Evolutionary conservation across 2,329 filamentous ascomycete genomes (phyloP).

Genomic region (Epichloe aotearoae): DNA sequence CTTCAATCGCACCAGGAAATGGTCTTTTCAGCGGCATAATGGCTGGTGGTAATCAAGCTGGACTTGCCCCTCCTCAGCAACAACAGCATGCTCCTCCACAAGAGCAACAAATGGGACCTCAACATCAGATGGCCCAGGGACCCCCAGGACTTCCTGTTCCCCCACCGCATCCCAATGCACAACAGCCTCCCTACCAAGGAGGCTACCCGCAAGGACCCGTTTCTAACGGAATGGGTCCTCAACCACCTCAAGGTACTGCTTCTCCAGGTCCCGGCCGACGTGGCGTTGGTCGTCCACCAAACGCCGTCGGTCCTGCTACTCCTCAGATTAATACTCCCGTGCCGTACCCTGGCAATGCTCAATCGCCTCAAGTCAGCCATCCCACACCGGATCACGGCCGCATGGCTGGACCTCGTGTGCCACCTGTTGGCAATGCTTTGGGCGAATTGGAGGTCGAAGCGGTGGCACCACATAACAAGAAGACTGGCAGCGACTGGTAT

Average conservation of each 20-base stretch:
- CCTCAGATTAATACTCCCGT: conserved; percentile 84
- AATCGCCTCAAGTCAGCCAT: conserved; percentile 78
- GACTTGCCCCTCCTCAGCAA: conserved; percentile 66
- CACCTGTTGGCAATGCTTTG: conserved; percentile 48
- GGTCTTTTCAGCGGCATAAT: conserved; percentile 95
- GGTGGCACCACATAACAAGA: conserved; percentile 76
- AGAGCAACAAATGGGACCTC: conserved; percentile 42
- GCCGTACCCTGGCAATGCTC: conserved; percentile 68
- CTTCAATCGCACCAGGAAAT: conserved; percentile 80
- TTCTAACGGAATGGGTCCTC: conserved; percentile 62
- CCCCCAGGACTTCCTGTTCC: conserved; percentile 54
- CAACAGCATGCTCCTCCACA: conserved; percentile 48
- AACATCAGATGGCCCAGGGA: conserved; percentile 55
- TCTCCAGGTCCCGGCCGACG: conserved; percentile 76
- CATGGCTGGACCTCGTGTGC: conserved; percentile 35
- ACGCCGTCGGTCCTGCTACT: conserved; percentile 59
- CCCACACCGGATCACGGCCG: conserved; percentile 59
- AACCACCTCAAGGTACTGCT: conserved; percentile 71
- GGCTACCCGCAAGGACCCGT: conserved; percentile 47
- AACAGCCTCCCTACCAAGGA: conserved; percentile 61
- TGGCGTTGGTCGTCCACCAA: conserved; percentile 52
- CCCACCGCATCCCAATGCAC: conserved; percentile 47
- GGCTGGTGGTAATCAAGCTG: conserved; percentile 74
- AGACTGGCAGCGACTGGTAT: conserved; percentile 85
- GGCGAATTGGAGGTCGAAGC: conserved; percentile 80